Evolutionary conservation across 805 yeast species (phyloP).

Genomic region (Isabelozyma heimii): DNA sequence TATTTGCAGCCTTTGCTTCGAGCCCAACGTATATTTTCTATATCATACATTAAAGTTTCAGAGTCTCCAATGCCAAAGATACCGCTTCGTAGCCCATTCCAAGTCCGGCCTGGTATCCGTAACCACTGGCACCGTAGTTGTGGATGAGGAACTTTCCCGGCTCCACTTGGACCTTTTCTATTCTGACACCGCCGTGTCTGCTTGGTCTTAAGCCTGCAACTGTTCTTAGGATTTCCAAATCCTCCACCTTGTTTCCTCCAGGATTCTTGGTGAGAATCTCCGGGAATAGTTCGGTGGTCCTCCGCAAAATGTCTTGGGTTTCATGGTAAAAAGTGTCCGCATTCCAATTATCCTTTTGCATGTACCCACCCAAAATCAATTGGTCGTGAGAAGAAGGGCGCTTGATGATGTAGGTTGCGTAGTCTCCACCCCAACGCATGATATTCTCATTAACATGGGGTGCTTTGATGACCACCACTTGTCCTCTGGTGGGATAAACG

Average conservation of each 20-base stretch:
- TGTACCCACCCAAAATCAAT: conserved; percentile 71
- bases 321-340: conserved; percentile 57
- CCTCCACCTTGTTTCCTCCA: conserved; percentile 27
- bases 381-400: conserved; percentile 66
- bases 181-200: conserved; percentile 71
- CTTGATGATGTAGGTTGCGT: conserved; percentile 67
- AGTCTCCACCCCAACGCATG: conserved; percentile 58
- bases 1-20: too few relatives aligned
- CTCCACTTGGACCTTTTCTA: conserved; percentile 47
- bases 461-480: conserved; percentile 69
- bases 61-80: conserved; percentile 10
- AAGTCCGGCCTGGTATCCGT: conserved; percentile 65
- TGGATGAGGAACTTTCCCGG: conserved; percentile 46
- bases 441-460: conserved; percentile 63
- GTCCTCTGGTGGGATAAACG: conserved; percentile 77
- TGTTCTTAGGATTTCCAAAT: conserved; percentile 55
- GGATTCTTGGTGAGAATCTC: conserved; percentile 40
- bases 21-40: too few relatives aligned
- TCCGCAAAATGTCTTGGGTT: conserved; percentile 57
- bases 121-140: conserved; percentile 69
- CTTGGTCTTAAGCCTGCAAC: conserved; percentile 78
- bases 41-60: neutral
- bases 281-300: conserved; percentile 55
- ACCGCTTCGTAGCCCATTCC: conserved; percentile 59
- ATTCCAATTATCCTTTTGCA: conserved; percentile 62